phyloP scores from a whole-genome alignment of 2,329 filamentous ascomycete species.

The Thelonectria rubi region DNA sequence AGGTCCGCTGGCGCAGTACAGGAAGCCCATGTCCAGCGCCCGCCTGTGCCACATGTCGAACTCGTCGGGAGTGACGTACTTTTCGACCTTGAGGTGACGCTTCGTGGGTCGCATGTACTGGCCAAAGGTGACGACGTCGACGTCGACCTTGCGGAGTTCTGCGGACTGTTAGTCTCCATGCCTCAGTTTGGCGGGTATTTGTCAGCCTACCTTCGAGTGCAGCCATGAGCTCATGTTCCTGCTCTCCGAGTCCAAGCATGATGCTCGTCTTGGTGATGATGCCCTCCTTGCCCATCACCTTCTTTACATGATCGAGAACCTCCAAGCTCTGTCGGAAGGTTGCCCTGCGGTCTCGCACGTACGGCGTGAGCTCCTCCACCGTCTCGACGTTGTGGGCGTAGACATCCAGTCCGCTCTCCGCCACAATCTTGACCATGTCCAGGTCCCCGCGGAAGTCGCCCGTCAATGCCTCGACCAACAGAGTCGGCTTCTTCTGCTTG shows the following conservation, averaged over 20 bases:
- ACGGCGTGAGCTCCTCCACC: conserved; percentile 87
- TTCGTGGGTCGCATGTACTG: conserved; percentile 99
- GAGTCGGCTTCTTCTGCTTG: conserved; percentile 80
- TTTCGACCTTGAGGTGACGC: conserved; percentile 94
- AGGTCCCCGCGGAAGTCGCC: conserved; percentile 88
- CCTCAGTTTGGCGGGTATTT: neutral
- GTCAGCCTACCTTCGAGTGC: conserved; percentile 71
- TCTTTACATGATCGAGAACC: conserved; percentile 85
- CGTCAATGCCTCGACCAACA: conserved; percentile 85
- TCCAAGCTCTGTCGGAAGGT: conserved; percentile 86
- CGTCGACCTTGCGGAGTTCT: conserved; percentile 81
- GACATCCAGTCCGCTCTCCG: conserved; percentile 88
- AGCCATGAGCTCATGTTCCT: conserved; percentile 83
- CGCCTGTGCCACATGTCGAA: conserved; percentile 93
- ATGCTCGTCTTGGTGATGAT: conserved; percentile 99
- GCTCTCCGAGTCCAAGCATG: conserved; percentile 95
- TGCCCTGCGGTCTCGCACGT: conserved; percentile 87
- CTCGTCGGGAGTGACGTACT: conserved; percentile 89
- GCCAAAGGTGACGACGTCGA: conserved; percentile 98
- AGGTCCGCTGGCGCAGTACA: conserved; percentile 95
- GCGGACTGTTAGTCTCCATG: conserved; percentile 27
- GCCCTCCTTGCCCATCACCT: conserved; percentile 69
- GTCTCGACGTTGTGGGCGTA: conserved; percentile 99
- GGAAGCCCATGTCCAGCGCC: conserved; percentile 92
- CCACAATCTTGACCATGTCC: conserved; percentile 87